Evolutionary conservation across 2,329 filamentous ascomycete genomes (phyloP), one percentile per base, ranked within the genome.

Genomic region (Aspergillus quadricinctus): DNA sequence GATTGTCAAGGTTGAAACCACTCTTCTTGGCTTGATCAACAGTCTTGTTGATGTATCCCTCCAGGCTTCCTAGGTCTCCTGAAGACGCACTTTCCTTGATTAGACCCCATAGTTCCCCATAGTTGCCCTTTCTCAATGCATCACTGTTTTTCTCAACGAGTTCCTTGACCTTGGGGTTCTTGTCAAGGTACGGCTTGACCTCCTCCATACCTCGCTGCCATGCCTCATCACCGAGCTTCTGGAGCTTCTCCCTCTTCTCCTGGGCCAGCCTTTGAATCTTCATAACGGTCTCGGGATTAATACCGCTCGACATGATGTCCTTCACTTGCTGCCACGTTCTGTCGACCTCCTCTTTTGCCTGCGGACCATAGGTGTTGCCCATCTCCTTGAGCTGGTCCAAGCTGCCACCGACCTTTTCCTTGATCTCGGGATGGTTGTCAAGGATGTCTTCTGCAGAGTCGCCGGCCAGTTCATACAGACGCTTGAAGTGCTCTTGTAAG

Each of bases 291-390:
- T 72, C 70, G 0, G 78, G 76, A 50, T 78, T 84, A 52, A 89
- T 67, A 2, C 88, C 88, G 14, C 80, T 79, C 48, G 83, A 81
- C 54, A 88, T 68, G 49, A 90, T 80, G 41, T 88, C 83, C 62
- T 80, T 80, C 61, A 89, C 76, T 69, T 91, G 81, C 28, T 80
- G 70, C 83, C 87, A 90, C 1, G 88, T 89, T 72, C 87, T 79
- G 54, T 91, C 86, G 4, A 88, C 82, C 71, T 89, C 81, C 79
- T 90, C 86, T 81, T 90, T 89, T 0, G 87, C 88, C 67, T 91
- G 86, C 0, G 88, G 88, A 0, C 89, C 89, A 65, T 88, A 88
- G 57, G 84, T 78, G 14, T 90, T 82, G 27, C 85, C 85, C 72
- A 90, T 80, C 62, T 85, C 72, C 80, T 89, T 88, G 50, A 92